phyloP scores from a whole-genome alignment of 495 filamentous ascomycete genomes.

The Penicillium dipodomyicola region DNA sequence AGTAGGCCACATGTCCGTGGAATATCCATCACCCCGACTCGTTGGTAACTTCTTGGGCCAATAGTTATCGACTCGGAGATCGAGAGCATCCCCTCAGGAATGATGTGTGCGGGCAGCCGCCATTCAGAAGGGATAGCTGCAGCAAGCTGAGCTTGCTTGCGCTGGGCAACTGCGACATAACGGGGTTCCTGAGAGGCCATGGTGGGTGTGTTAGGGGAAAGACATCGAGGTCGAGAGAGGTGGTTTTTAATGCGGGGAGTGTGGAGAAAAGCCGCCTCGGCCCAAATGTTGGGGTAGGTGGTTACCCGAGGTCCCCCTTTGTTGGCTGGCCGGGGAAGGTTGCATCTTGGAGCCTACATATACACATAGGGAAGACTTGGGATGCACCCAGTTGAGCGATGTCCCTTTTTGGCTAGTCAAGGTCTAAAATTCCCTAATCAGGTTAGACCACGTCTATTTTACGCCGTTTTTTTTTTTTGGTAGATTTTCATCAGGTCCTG shows the following conservation, averaged over 20 bases:
- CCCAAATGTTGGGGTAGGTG: background rate
- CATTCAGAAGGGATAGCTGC: slow-evolving; percentile 49
- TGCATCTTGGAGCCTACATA: too few relatives aligned
- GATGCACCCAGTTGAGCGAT: too few relatives aligned
- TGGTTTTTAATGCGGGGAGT: slow-evolving; percentile 6
- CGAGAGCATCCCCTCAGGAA: slow-evolving; percentile 42
- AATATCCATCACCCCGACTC: slow-evolving; percentile 43
- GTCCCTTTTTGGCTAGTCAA: too few relatives aligned
- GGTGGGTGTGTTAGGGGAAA: slow-evolving; percentile 3
- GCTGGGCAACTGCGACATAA: slow-evolving; percentile 37
- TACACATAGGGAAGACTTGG: too few relatives aligned
- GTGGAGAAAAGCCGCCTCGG: slow-evolving; percentile 10
- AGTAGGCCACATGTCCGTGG: slow-evolving; percentile 53
- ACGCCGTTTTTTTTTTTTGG: too few relatives aligned
- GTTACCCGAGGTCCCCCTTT: too few relatives aligned
- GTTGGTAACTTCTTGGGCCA: slow-evolving; percentile 30
- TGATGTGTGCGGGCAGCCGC: slow-evolving; percentile 35
- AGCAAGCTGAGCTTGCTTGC: slow-evolving; percentile 46
- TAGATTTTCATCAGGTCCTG: too few relatives aligned
- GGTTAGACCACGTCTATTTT: too few relatives aligned
- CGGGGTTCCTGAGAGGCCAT: slow-evolving; percentile 23
- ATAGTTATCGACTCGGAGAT: slow-evolving; percentile 42
- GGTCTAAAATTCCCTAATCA: too few relatives aligned
- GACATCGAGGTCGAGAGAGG: background rate
- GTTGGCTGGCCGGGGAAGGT: too few relatives aligned